A percentile compares a stretch with the other conserved stretches of the same genome.
phyloP scores from a whole-genome alignment of 441 rosid species.

The Syzygium syzygioides region DNA sequence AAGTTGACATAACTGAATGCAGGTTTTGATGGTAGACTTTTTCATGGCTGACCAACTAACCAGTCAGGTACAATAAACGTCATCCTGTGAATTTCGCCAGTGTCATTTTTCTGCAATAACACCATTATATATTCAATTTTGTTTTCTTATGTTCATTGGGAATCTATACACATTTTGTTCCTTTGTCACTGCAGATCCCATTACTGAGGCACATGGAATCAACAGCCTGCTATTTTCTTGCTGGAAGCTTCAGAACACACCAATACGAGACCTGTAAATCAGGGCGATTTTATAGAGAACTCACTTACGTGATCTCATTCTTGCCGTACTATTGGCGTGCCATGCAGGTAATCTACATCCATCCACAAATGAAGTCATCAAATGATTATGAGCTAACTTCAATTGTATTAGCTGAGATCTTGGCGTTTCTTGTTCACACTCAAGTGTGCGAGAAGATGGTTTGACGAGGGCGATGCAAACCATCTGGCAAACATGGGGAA shows the following conservation, averaged over 20 bases:
- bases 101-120: background rate
- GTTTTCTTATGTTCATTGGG: background rate
- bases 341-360: slow-evolving; percentile 63
- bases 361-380: background rate
- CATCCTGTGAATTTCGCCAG: background rate
- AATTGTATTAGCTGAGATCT: background rate
- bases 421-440: background rate
- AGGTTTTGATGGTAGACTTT: slow-evolving; percentile 95
- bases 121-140: background rate
- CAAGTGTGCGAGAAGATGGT: slow-evolving; percentile 97
- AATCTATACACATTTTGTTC: background rate
- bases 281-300: slow-evolving; percentile 64
- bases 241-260: slow-evolving; percentile 70
- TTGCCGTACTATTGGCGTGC: slow-evolving; percentile 97
- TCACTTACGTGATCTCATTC: slow-evolving; percentile 81
- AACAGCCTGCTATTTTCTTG: slow-evolving; percentile 82
- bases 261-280: slow-evolving; percentile 59
- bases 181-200: slow-evolving; percentile 56
- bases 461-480: slow-evolving; percentile 60
- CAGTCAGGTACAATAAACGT: slow-evolving; percentile 62
- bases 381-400: background rate
- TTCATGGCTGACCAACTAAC: slow-evolving; percentile 99
- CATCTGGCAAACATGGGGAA: slow-evolving; percentile 96
- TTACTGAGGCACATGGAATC: slow-evolving; percentile 79
- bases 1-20: background rate